These are phyloP conservation scores for Aspergillus cavernicola DNA, from an alignment of 495 filamentous ascomycete genomes.

Conservation along the genomic window DNA sequence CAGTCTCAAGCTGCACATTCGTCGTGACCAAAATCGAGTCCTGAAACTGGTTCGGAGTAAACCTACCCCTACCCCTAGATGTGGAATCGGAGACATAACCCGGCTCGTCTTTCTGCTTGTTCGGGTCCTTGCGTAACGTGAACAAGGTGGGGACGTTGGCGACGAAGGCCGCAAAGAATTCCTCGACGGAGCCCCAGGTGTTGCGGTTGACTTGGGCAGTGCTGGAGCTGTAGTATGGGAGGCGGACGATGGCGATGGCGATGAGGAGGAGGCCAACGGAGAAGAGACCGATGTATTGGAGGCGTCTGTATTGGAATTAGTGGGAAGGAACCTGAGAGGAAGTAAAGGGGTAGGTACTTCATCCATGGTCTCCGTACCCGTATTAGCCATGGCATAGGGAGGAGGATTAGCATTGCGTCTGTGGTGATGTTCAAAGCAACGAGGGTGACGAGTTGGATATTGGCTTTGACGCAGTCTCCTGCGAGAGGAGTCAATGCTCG, in stretches of 20 bases:
- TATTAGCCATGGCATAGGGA: slow-evolving; percentile 15
- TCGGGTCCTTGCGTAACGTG: slow-evolving; percentile 3
- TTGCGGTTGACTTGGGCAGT: slow-evolving; percentile 10
- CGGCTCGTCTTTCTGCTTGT: background rate
- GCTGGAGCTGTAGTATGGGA: slow-evolving; percentile 3
- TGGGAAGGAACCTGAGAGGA: background rate
- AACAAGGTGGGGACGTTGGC: slow-evolving; percentile 11
- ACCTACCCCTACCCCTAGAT: background rate
- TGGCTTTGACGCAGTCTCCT: slow-evolving; percentile 11
- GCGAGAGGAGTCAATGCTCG: background rate
- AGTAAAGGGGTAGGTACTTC: background rate
- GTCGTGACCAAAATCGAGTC: slow-evolving; percentile 7
- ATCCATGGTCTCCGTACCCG: slow-evolving; percentile 2
- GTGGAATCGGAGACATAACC: background rate
- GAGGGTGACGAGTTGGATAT: slow-evolving; percentile 4
- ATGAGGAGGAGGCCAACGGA: slow-evolving; percentile 10
- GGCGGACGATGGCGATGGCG: slow-evolving; percentile 11
- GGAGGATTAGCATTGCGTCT: slow-evolving; percentile 15
- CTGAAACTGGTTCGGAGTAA: slow-evolving; percentile 2
- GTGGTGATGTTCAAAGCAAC: slow-evolving; percentile 11
- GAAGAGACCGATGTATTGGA: slow-evolving; percentile 12
- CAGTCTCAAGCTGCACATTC: background rate
- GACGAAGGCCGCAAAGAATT: slow-evolving; percentile 10
- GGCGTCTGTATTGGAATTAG: background rate
- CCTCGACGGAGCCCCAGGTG: slow-evolving; percentile 8